These are phyloP conservation scores for Monosporascus ibericus DNA, from an alignment of 2,329 filamentous ascomycete genomes.

Conservation along the genomic window DNA sequence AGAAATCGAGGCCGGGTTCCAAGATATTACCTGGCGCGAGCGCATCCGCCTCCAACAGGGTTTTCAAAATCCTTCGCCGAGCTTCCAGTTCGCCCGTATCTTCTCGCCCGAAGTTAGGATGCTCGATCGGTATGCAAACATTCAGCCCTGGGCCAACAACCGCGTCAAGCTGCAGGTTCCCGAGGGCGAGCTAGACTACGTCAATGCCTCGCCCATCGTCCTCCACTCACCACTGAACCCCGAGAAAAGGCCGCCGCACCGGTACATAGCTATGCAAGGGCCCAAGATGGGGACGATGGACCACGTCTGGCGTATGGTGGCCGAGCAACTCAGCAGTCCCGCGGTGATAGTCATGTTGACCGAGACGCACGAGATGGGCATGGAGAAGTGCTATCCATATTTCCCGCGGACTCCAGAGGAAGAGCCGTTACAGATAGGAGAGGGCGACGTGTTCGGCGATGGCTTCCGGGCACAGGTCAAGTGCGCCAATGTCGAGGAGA, in stretches of 20 bases:
- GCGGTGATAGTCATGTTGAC: constrained; percentile 94
- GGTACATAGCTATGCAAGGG: constrained; percentile 91
- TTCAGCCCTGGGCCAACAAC: constrained; percentile 84
- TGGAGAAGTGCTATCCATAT: constrained; percentile 85
- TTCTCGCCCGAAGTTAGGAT: constrained; percentile 46
- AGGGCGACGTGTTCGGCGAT: constrained; percentile 58
- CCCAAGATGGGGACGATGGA: constrained; percentile 70
- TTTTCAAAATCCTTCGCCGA: constrained; percentile 30
- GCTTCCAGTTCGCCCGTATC: constrained; percentile 44
- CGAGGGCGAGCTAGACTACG: constrained; percentile 66
- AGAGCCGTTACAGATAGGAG: constrained; percentile 52
- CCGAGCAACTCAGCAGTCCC: constrained; percentile 64
- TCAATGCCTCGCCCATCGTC: constrained; percentile 71
- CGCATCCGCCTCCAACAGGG: constrained; percentile 39
- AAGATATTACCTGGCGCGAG: constrained; percentile 49
- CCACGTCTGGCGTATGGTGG: constrained; percentile 95
- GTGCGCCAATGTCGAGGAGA: constrained; percentile 56
- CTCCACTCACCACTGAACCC: constrained; percentile 40
- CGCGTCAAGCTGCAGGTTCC: constrained; percentile 76
- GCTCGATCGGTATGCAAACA: constrained; percentile 83
- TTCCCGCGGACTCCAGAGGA: constrained; percentile 59
- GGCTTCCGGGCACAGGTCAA: constrained; percentile 63
- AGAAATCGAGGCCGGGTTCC: constrained; percentile 47
- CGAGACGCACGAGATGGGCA: constrained; percentile 69
- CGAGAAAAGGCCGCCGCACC: constrained; percentile 32